A percentile compares a stretch with the other conserved stretches of the same genome.
These are phyloP conservation scores for Pythium insidiosum DNA, from an alignment of 352 stramenopile genomes.

Conservation along the genomic window DNA sequence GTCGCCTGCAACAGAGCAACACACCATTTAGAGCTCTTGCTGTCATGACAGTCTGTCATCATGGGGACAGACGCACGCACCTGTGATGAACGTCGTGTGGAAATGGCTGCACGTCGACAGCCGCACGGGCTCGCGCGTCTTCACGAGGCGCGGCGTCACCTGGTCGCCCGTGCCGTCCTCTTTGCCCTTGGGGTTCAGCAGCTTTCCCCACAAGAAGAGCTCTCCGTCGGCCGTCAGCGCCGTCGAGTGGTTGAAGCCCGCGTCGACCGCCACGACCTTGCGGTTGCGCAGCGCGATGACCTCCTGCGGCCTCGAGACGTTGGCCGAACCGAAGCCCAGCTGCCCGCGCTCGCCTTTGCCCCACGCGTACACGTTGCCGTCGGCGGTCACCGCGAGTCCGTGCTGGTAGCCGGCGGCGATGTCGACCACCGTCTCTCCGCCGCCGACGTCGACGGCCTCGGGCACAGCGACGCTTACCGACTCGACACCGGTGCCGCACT, in stretches of 20 bases:
- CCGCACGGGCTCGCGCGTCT: slow-evolving; percentile 58
- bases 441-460: slow-evolving; percentile 40
- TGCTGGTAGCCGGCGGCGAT: slow-evolving; percentile 77
- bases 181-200: slow-evolving; percentile 64
- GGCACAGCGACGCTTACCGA: slow-evolving; percentile 49
- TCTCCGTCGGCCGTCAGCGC: slow-evolving; percentile 66
- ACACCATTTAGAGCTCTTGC: background rate
- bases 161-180: slow-evolving; percentile 56
- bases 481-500: slow-evolving; percentile 63
- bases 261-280: slow-evolving; percentile 47
- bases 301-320: slow-evolving; percentile 61
- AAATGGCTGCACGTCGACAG: slow-evolving; percentile 76
- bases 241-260: slow-evolving; percentile 80
- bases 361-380: slow-evolving; percentile 70
- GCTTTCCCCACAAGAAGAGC: slow-evolving; percentile 81
- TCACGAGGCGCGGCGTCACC: slow-evolving; percentile 60
- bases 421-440: slow-evolving; percentile 59
- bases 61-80: slow-evolving; percentile 22
- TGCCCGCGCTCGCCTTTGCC: slow-evolving; percentile 79
- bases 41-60: background rate
- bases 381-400: slow-evolving; percentile 53
- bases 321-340: slow-evolving; percentile 72
- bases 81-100: slow-evolving; percentile 75
- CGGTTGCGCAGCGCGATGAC: slow-evolving; percentile 72
- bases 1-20: slow-evolving; percentile 25